A percentile compares a stretch with the other conserved stretches of the same genome.
These are phyloP conservation scores for Lepiota venenata DNA, from an alignment of 768 basidiomycete genomes.

Conservation along the genomic window DNA sequence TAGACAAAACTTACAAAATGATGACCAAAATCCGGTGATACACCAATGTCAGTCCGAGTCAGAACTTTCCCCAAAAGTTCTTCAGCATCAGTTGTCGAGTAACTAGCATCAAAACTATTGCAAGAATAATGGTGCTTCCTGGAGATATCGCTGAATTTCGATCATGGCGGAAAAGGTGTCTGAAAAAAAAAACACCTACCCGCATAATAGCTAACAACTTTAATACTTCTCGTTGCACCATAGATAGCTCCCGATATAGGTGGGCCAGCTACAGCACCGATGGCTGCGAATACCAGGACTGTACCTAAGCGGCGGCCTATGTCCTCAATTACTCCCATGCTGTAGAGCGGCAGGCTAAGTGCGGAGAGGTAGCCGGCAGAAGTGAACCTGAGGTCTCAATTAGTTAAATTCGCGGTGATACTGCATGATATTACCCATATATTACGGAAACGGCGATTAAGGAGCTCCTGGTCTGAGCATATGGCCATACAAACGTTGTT, in stretches of 20 bases:
- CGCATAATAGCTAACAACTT: conserved; percentile 46
- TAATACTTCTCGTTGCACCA: conserved; percentile 39
- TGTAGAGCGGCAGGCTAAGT: conserved; percentile 41
- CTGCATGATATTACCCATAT: conserved; percentile 45
- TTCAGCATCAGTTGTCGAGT: conserved; percentile 38
- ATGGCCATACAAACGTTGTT: conserved; percentile 62
- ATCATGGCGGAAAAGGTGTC: neutral
- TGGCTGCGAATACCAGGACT: conserved; percentile 45
- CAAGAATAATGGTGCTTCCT: conserved; percentile 32
- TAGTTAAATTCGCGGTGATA: neutral
- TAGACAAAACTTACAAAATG: neutral
- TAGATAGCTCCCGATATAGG: conserved; percentile 64
- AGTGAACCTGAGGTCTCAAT: conserved; percentile 31
- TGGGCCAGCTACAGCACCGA: conserved; percentile 56
- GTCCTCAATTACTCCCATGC: conserved; percentile 49
- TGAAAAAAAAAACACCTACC: conserved; percentile 23
- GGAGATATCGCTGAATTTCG: neutral
- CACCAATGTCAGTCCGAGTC: neutral
- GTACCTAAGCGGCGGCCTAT: conserved; percentile 57
- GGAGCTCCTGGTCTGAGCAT: conserved; percentile 33
- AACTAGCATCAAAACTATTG: conserved; percentile 36
- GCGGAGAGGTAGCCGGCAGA: conserved; percentile 50
- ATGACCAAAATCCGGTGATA: neutral
- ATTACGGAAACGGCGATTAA: conserved; percentile 48
- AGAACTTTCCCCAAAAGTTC: conserved; percentile 39